phyloP scores from a whole-genome alignment of 108 stramenopile genomes.

The Stephanodiscus triporus region DNA sequence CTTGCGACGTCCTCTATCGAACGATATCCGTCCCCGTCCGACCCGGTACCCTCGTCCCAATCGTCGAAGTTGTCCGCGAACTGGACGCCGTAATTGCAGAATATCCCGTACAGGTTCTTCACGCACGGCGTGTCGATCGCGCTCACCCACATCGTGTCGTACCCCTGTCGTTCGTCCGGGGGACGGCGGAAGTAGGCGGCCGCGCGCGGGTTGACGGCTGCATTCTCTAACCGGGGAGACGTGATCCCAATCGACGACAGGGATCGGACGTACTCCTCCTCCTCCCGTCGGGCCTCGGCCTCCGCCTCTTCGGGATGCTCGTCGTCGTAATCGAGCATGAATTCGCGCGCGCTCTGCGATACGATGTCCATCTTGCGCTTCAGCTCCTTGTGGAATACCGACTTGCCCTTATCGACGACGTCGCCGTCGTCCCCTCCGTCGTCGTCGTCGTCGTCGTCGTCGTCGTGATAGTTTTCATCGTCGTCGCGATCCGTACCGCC shows the following conservation, averaged over 20 bases:
- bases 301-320: conserved; percentile 46
- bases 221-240: conserved; percentile 67
- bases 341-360: conserved; percentile 34
- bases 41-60: conserved; percentile 57
- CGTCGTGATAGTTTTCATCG: conserved; percentile 47
- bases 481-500: conserved; percentile 42
- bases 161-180: conserved; percentile 75
- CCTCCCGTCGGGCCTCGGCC: conserved; percentile 37
- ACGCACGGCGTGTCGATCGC: conserved; percentile 81
- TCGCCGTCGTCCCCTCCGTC: conserved; percentile 43
- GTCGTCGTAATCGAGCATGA: conserved; percentile 51
- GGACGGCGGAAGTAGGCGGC: conserved; percentile 65
- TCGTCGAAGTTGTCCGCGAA: conserved; percentile 90
- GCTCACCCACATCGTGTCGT: conserved; percentile 76
- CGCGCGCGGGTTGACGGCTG: conserved; percentile 64
- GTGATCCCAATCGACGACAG: conserved; percentile 53
- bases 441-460: conserved; percentile 24
- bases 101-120: conserved; percentile 66
- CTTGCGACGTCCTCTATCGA: conserved; percentile 85
- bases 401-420: conserved; percentile 34
- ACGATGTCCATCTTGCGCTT: conserved; percentile 48
- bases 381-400: conserved; percentile 36
- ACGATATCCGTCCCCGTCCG: conserved; percentile 58
- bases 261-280: conserved; percentile 61
- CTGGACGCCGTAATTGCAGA: conserved; percentile 82